A percentile compares a stretch with the other conserved stretches of the same genome.
These are phyloP conservation scores for Taphrina sp. DNA, from an alignment of 1,139 yeast genomes.

Conservation along the genomic window DNA sequence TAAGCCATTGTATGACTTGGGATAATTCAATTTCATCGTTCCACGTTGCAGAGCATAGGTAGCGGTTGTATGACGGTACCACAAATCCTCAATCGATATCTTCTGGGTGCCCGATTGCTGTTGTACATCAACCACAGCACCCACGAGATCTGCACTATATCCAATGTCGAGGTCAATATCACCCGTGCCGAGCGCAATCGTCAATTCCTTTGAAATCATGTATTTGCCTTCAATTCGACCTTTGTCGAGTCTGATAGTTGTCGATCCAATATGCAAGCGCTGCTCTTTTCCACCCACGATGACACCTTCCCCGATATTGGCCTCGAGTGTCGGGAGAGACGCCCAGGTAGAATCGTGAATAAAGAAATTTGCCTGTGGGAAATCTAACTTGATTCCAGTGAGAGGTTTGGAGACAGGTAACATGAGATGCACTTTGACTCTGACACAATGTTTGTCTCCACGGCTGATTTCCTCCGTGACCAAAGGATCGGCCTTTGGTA, in stretches of 20 bases:
- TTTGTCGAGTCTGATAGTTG: neutral
- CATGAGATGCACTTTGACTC: conserved; percentile 14
- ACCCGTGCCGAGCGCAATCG: conserved; percentile 6
- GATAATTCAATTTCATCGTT: conserved; percentile 4
- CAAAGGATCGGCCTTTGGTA: conserved; percentile 1
- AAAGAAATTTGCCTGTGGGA: conserved; percentile 19
- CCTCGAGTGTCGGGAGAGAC: conserved; percentile 10
- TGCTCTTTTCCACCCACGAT: conserved; percentile 6
- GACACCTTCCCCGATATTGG: conserved; percentile 6
- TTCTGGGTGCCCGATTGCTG: conserved; percentile 5
- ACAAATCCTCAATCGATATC: conserved; percentile 10
- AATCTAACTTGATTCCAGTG: conserved; percentile 2
- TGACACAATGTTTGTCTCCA: conserved; percentile 19
- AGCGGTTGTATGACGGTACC: conserved; percentile 15
- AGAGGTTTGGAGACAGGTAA: conserved; percentile 22
- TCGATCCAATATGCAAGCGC: conserved; percentile 11
- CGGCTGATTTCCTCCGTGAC: neutral
- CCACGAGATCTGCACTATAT: conserved; percentile 18
- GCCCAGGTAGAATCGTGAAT: conserved; percentile 17
- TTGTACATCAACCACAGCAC: conserved; percentile 15
- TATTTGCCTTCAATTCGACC: conserved; percentile 7
- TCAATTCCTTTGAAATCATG: conserved; percentile 12
- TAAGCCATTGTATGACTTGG: conserved; percentile 9
- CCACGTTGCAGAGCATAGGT: conserved; percentile 14
- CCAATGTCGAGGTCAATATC: conserved; percentile 14